A percentile compares a stretch with the other conserved stretches of the same genome.
Evolutionary conservation across 2,329 filamentous ascomycete genomes (phyloP).

Genomic region (Daldinia eschscholtzii): DNA sequence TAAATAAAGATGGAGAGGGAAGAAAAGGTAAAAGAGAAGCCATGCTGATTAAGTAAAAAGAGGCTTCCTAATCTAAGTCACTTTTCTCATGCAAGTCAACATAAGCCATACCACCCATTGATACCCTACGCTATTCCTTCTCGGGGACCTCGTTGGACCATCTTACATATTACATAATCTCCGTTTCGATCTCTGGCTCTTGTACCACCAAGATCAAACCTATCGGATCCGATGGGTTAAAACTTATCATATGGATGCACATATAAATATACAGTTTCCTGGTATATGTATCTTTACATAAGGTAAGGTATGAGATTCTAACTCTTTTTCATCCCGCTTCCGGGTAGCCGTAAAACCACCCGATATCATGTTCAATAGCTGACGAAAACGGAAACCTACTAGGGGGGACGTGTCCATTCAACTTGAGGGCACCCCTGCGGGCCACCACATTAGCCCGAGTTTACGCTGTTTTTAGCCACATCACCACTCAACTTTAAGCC

Average conservation of each 20-base stretch:
- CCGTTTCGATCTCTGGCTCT: slow-evolving; percentile 23
- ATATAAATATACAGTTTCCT: background rate
- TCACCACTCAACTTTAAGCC: too few species aligned
- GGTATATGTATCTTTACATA: background rate
- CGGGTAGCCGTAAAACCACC: slow-evolving; percentile 16
- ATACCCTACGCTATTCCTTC: slow-evolving; percentile 17
- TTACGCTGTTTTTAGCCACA: too few species aligned
- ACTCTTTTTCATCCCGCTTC: slow-evolving; percentile 15
- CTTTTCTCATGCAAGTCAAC: slow-evolving; percentile 28
- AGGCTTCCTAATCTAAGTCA: background rate
- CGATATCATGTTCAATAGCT: slow-evolving; percentile 11
- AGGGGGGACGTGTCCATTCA: slow-evolving; percentile 14
- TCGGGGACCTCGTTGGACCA: slow-evolving; percentile 22
- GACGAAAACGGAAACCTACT: slow-evolving; percentile 16
- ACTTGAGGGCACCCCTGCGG: too few species aligned
- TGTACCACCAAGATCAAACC: slow-evolving; percentile 20
- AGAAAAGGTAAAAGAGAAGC: background rate
- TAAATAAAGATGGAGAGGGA: background rate
- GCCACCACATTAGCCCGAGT: too few species aligned
- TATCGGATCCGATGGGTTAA: slow-evolving; percentile 32
- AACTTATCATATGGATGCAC: background rate
- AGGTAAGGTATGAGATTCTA: background rate
- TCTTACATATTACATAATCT: slow-evolving; percentile 33
- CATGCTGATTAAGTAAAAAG: background rate
- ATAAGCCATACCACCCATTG: slow-evolving; percentile 17